These are phyloP conservation scores for Fonsecaea pedrosoi DNA, from an alignment of 2,329 filamentous ascomycete genomes.

Conservation along the genomic window DNA sequence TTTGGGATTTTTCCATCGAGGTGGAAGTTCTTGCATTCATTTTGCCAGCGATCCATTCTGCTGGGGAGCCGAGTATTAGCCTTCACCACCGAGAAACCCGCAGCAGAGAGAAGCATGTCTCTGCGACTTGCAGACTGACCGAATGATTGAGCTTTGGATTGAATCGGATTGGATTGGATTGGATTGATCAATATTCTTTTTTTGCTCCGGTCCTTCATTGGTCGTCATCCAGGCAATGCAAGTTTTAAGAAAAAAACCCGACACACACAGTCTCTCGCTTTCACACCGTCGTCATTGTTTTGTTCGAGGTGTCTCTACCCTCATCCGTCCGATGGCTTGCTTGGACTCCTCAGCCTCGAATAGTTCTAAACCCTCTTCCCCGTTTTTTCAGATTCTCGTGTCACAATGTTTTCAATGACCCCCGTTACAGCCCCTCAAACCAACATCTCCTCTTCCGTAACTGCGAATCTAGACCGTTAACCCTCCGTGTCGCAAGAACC, in stretches of 20 bases:
- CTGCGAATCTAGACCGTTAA: background rate
- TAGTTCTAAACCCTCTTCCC: background rate
- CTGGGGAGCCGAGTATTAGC: too few species aligned
- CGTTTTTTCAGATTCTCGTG: background rate
- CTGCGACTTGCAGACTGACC: background rate
- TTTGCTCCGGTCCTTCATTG: background rate
- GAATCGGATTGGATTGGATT: background rate
- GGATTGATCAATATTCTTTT: constrained; percentile 2
- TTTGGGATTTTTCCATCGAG: too few species aligned
- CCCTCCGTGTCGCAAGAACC: background rate
- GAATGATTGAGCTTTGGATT: background rate
- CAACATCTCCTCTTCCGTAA: background rate
- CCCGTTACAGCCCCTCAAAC: background rate
- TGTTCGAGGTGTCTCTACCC: background rate
- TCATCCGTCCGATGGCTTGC: background rate
- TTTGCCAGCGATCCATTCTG: too few species aligned
- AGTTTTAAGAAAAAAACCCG: background rate
- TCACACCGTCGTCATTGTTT: background rate
- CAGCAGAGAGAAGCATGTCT: background rate
- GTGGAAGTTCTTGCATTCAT: too few species aligned
- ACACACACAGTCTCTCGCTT: background rate
- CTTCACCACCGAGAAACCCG: background rate
- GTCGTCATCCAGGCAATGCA: constrained; percentile 3
- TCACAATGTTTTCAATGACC: background rate
- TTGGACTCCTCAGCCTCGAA: background rate